Evolutionary conservation across 306 rosid genomes (phyloP).

Genomic region (Cicer yamashitae): DNA sequence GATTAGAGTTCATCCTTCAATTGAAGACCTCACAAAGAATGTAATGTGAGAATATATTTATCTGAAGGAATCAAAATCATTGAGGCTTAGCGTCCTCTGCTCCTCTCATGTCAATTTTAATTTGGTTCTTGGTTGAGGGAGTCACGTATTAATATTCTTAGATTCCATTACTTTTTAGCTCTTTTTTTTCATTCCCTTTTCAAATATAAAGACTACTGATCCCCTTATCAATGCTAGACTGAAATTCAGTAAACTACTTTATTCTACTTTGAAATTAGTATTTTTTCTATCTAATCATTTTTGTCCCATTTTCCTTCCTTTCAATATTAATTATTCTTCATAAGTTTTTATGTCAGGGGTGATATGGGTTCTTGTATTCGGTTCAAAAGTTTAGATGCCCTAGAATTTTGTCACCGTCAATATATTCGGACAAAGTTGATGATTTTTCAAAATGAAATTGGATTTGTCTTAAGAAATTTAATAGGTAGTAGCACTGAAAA

Average conservation of each 20-base stretch:
- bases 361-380: no score
- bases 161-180: slow-evolving; percentile 28
- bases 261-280: neutral
- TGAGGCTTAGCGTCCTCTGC: slow-evolving; percentile 51
- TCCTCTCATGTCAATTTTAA: slow-evolving; percentile 73
- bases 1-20: slow-evolving; percentile 17
- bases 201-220: neutral
- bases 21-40: slow-evolving; percentile 45
- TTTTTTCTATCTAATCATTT: no score
- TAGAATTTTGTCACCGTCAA: no score
- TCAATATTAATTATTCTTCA: no score
- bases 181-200: neutral
- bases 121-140: slow-evolving; percentile 39
- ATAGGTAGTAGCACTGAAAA: no score
- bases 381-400: no score
- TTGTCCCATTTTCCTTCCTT: no score
- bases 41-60: slow-evolving; percentile 43
- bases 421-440: no score
- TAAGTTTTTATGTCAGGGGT: no score
- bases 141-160: slow-evolving; percentile 7
- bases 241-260: neutral
- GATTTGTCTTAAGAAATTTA: no score
- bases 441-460: no score
- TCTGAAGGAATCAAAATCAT: slow-evolving; percentile 66
- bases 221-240: neutral